Evolutionary conservation across 2,329 filamentous ascomycete genomes (phyloP), one percentile per base, ranked within the genome.

Genomic region (Trichophyton simii): DNA sequence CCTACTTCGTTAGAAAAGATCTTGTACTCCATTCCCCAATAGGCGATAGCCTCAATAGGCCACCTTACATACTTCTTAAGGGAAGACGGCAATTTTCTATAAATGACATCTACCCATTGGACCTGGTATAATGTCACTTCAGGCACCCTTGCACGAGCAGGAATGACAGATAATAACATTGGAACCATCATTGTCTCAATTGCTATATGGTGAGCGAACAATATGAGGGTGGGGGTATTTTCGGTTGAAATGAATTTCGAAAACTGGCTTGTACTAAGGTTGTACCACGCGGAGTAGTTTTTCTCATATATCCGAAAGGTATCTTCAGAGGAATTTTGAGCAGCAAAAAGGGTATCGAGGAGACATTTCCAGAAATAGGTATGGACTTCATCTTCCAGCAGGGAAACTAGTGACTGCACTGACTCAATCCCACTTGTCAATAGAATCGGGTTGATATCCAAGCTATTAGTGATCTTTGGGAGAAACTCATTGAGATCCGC

Each of bases 101-200:
- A 48, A 13, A 48, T 48, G 20, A 42, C 38, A n/a, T 59, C 57
- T 22, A 48, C 57, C 57, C 57, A 59, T 31, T 58, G 55, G 41
- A 58, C n/a, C 20, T 59, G 38, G 38, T 44, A 44, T 34, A 38
- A 34, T 46, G 42, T 44, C 57, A 48, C 38, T 25, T 46, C 25
- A 25, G 57, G 42, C 20, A 59, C 25, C 22, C 25, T 59, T 20
- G 57, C 34, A 7, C 42, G 57, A 4, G 46, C 57, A 18, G 57
- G 57, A 2, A 59, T 22, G 15, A 46, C 38, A 25, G 34, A 48
- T 59, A 28, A 4, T 18, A 59, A 41, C 18, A 46, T 15, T 34
- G 57, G 57, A 20, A 59, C 25, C 42, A 48, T 44, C 18, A 59
- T n/a, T n/a, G 42, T 48, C 25, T 46, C 38, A 15, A 34, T 48